phyloP scores from a whole-genome alignment of 768 basidiomycete species.

The Crassisporium funariophilum region DNA sequence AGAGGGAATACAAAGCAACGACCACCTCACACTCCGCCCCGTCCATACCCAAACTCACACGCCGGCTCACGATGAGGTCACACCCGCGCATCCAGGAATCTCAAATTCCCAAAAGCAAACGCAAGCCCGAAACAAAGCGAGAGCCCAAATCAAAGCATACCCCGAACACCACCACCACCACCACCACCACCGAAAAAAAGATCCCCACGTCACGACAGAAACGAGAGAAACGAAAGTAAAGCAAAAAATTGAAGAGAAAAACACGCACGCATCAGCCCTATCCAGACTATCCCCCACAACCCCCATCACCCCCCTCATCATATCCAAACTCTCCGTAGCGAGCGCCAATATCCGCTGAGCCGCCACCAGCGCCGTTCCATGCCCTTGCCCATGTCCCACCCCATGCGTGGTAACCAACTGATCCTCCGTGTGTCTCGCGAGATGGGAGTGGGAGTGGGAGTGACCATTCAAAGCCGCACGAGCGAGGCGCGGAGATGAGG shows the following conservation, averaged over 20 bases:
- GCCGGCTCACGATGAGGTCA: too few species aligned
- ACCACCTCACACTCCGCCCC: too few species aligned
- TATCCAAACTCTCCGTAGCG: constrained; percentile 90
- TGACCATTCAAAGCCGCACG: constrained; percentile 7
- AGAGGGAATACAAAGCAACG: too few species aligned
- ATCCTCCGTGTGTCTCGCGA: constrained; percentile 3
- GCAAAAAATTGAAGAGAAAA: constrained; percentile 9
- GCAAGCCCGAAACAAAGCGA: too few species aligned
- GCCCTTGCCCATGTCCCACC: constrained; percentile 14
- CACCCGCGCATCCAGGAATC: too few species aligned
- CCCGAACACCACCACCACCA: too few species aligned
- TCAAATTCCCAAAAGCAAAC: too few species aligned
- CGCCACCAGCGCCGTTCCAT: constrained; percentile 63
- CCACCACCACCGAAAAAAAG: too few species aligned
- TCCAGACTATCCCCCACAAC: constrained; percentile 89
- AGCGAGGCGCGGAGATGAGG: constrained; percentile 12
- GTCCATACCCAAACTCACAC: too few species aligned
- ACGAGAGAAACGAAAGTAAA: constrained; percentile 1
- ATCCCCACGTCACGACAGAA: too few species aligned
- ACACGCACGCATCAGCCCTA: constrained; percentile 77
- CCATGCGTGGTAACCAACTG: not conserved
- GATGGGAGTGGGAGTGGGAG: not conserved
- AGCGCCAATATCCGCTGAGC: constrained; percentile 82
- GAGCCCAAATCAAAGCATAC: too few species aligned
- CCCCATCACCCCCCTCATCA: constrained; percentile 86